These are phyloP conservation scores for Pleurozium schreberi DNA, from an alignment of 225 moss, liverwort and hornwort species.

Conservation along the genomic window DNA sequence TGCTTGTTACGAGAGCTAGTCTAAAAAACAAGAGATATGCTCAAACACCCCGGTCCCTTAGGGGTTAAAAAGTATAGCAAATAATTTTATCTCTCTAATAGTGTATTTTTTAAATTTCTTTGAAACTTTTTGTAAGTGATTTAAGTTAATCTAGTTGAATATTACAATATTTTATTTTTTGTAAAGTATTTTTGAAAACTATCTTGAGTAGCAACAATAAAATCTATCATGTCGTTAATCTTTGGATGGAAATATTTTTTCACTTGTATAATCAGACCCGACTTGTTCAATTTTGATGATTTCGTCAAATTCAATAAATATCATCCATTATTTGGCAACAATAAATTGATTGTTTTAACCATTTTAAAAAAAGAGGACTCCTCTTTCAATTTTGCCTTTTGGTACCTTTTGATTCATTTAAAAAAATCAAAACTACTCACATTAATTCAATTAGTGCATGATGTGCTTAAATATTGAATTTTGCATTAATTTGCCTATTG, in stretches of 20 bases:
- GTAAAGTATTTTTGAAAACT: not conserved
- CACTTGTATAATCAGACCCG: not conserved
- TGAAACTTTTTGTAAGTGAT: not conserved
- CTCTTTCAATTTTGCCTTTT: not conserved
- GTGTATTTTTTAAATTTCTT: not conserved
- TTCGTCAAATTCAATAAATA: not conserved
- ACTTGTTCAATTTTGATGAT: not conserved
- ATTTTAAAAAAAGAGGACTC: not conserved
- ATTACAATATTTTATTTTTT: not conserved
- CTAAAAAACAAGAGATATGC: too few relatives aligned
- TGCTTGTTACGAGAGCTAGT: too few relatives aligned
- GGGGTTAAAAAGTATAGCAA: not conserved
- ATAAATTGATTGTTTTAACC: not conserved
- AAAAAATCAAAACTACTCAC: not conserved
- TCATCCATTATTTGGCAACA: not conserved
- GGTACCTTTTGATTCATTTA: not conserved
- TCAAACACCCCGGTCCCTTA: too few relatives aligned
- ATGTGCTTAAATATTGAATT: accelerated
- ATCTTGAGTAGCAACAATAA: not conserved
- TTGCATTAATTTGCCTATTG: not conserved
- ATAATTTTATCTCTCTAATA: not conserved
- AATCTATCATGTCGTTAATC: not conserved
- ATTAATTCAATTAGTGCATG: not conserved
- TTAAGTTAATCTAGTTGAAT: too few relatives aligned
- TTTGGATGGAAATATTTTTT: not conserved